Conservation (phyloP, 768 basidiomycete genomes). For the Amanita molliuscula region DNA sequence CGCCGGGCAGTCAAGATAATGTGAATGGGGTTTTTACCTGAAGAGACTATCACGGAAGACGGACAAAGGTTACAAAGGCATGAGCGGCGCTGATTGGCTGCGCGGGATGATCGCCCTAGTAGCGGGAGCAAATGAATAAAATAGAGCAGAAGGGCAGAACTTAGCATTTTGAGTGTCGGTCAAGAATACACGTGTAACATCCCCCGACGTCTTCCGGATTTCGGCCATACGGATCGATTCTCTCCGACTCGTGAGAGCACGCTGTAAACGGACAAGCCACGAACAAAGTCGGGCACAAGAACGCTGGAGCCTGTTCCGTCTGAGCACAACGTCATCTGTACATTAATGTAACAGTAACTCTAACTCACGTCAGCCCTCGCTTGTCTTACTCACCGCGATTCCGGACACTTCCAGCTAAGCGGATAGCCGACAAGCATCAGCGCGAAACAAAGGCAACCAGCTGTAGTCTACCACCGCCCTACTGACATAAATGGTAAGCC, state of each 20-base stretch:
- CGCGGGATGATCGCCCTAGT: constrained; percentile 31
- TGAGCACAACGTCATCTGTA: not conserved
- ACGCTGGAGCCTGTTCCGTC: not conserved
- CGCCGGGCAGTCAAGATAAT: constrained; percentile 7
- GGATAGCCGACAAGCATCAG: not conserved
- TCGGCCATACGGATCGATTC: constrained; percentile 7
- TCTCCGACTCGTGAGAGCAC: not conserved
- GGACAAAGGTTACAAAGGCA: constrained; percentile 31
- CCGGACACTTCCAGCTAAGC: not conserved
- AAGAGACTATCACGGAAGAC: constrained; percentile 14
- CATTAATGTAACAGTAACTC: not conserved
- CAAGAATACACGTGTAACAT: constrained; percentile 73
- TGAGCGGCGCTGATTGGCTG: constrained; percentile 13
- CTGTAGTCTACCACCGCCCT: not conserved
- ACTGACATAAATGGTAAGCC: not conserved
- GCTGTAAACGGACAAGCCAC: not conserved
- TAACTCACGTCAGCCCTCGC: not conserved
- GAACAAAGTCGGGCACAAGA: too few relatives aligned
- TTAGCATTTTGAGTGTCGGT: constrained; percentile 43
- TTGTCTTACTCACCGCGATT: not conserved
- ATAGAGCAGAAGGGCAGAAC: constrained; percentile 28
- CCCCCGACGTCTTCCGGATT: constrained; percentile 33
- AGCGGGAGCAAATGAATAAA: constrained; percentile 39
- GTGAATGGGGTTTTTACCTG: constrained; percentile 1
- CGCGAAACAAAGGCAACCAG: not conserved